Conservation (phyloP, 352 stramenopile species). For the Globisporangium polare region DNA sequence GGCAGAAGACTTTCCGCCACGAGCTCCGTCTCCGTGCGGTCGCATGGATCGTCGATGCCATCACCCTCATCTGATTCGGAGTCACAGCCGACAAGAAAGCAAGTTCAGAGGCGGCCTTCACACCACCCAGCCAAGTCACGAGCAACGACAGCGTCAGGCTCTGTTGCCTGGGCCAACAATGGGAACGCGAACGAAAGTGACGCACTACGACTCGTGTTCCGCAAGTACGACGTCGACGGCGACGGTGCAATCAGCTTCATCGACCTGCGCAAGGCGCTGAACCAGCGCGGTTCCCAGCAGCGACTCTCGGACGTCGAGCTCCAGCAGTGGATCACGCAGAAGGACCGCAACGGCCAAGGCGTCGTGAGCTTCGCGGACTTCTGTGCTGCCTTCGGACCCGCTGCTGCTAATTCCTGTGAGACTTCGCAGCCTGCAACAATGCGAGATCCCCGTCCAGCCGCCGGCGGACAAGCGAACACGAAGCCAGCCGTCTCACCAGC, state of each 20-base stretch:
- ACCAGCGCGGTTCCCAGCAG: slow-evolving; percentile 8
- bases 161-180: neutral
- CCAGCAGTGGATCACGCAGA: slow-evolving; percentile 48
- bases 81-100: neutral
- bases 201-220: slow-evolving; percentile 33
- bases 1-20: neutral
- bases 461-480: neutral
- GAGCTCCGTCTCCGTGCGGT: neutral
- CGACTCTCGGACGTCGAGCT: slow-evolving; percentile 37
- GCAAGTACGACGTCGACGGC: slow-evolving; percentile 46
- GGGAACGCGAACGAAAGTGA: neutral
- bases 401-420: neutral
- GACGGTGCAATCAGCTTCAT: slow-evolving; percentile 47
- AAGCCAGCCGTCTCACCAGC: neutral
- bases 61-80: neutral
- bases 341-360: slow-evolving; percentile 38
- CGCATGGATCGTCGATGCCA: neutral
- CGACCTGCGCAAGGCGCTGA: slow-evolving; percentile 39
- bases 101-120: neutral
- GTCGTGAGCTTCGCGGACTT: slow-evolving; percentile 47
- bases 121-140: neutral
- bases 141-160: neutral
- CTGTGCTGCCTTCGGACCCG: slow-evolving; percentile 20
- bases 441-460: neutral
- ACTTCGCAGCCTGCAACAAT: neutral